These are phyloP conservation scores for Mycena metata DNA, from an alignment of 768 basidiomycete species.

Conservation along the genomic window DNA sequence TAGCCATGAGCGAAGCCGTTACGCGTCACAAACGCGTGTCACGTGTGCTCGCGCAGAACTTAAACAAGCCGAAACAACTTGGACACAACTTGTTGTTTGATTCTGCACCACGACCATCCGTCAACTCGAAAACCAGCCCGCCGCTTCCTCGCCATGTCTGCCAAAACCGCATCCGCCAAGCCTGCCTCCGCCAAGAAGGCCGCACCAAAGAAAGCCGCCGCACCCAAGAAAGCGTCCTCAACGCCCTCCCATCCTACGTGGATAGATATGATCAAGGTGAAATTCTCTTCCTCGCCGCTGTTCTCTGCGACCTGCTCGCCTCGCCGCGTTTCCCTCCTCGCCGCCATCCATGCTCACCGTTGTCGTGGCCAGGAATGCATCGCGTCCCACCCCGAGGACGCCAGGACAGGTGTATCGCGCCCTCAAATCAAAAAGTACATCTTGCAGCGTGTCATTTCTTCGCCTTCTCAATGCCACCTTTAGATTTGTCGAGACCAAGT, in stretches of 20 bases:
- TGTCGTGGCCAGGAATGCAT: slow-evolving; percentile 81
- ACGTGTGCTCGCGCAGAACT: no score
- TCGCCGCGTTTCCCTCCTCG: slow-evolving; percentile 1
- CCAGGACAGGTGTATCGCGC: slow-evolving; percentile 88
- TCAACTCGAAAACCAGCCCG: not conserved
- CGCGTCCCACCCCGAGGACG: slow-evolving; percentile 76
- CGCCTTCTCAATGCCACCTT: slow-evolving; percentile 33
- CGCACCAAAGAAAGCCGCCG: slow-evolving; percentile 44
- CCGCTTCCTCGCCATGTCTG: slow-evolving; percentile 14
- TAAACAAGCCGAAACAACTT: not conserved
- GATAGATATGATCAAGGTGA: slow-evolving; percentile 86
- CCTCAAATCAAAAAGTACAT: slow-evolving; percentile 92
- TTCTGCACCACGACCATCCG: not conserved
- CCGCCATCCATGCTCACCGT: slow-evolving; percentile 31
- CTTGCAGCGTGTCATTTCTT: not conserved
- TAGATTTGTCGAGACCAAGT: slow-evolving; percentile 88
- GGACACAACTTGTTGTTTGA: no score
- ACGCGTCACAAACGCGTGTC: no score
- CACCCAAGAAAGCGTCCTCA: slow-evolving; percentile 33
- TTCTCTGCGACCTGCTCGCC: slow-evolving; percentile 6
- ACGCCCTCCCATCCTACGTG: slow-evolving; percentile 69
- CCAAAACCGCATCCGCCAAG: slow-evolving; percentile 13
- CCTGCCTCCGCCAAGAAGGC: slow-evolving; percentile 43
- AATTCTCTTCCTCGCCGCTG: slow-evolving; percentile 26
- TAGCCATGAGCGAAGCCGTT: no score